phyloP scores from a whole-genome alignment of 1,284 basidiomycete species.

The Ganoderma boninense region DNA sequence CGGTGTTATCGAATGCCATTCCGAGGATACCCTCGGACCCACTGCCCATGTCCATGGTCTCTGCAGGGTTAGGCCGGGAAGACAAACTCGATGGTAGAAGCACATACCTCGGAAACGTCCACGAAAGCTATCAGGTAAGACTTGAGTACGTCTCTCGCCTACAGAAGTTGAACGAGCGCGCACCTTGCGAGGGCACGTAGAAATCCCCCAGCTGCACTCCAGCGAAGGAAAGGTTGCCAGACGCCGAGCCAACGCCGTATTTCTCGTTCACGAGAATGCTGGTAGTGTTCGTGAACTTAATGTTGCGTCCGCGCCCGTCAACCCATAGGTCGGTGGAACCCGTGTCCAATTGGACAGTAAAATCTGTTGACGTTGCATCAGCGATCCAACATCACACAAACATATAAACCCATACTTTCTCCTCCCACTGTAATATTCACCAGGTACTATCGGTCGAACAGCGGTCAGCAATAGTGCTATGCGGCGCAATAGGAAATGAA shows the following conservation, averaged over 20 bases:
- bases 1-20: conserved; percentile 63
- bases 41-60: conserved; percentile 38
- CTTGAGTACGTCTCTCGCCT: background rate
- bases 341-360: conserved; percentile 35
- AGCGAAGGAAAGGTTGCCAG: conserved; percentile 36
- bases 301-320: conserved; percentile 13
- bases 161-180: background rate
- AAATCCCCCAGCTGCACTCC: conserved; percentile 37
- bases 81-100: background rate
- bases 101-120: conserved; percentile 23
- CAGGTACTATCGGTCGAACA: background rate
- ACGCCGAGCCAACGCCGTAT: conserved; percentile 36
- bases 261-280: conserved; percentile 12
- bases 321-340: conserved; percentile 38
- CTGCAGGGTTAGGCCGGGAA: background rate
- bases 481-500: background rate
- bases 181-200: conserved; percentile 39
- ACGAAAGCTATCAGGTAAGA: conserved; percentile 31
- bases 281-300: conserved; percentile 33
- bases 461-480: background rate
- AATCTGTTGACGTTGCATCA: conserved; percentile 6
- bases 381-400: background rate
- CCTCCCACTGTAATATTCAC: background rate
- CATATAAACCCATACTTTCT: background rate
- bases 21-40: conserved; percentile 69